Conservation (phyloP, 306 rosid species). For the Lablab purpureus region DNA sequence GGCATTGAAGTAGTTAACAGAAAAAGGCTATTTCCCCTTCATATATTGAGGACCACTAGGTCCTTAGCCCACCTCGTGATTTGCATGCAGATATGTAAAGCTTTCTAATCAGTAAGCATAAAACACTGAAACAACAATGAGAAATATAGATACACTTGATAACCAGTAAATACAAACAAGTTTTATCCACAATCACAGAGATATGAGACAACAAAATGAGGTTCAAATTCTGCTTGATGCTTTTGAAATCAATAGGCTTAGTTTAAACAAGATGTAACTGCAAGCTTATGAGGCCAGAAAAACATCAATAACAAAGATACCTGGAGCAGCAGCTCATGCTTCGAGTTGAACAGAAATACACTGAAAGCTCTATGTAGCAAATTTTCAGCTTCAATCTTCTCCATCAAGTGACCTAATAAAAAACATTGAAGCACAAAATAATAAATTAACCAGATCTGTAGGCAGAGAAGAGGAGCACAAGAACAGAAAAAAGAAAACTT, state of each 20-base stretch:
- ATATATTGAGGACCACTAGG: conserved; percentile 11
- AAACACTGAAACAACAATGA: conserved; percentile 22
- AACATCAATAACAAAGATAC: conserved; percentile 49
- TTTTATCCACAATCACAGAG: neutral
- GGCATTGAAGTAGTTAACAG: conserved; percentile 6
- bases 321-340: conserved; percentile 96
- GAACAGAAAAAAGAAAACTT: neutral
- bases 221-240: conserved; percentile 7
- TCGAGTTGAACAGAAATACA: conserved; percentile 93
- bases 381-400: conserved; percentile 87
- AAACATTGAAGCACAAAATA: conserved; percentile 39
- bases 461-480: conserved; percentile 3
- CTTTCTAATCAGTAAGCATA: neutral
- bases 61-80: neutral
- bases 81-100: conserved; percentile 39
- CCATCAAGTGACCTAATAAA: conserved; percentile 91
- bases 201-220: neutral
- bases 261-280: conserved; percentile 17
- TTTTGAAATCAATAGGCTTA: conserved; percentile 18
- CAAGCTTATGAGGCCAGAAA: conserved; percentile 14
- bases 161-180: conserved; percentile 6
- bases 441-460: conserved; percentile 13
- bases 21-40: conserved; percentile 2
- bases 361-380: conserved; percentile 96
- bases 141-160: conserved; percentile 9